phyloP scores from a whole-genome alignment of 116 monocot genomes.

The Phalaenopsis hybrid region DNA sequence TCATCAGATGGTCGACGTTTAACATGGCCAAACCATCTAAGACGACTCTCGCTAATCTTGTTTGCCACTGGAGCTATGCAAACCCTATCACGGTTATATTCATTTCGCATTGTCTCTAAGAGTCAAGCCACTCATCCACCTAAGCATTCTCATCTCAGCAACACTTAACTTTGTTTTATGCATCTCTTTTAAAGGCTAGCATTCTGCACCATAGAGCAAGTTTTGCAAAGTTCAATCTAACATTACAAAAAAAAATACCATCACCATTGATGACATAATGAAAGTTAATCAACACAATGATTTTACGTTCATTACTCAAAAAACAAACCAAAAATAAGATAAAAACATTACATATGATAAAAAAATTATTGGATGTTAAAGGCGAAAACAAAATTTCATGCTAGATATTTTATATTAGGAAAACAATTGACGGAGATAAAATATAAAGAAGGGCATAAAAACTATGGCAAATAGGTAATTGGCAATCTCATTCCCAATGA shows the following conservation, averaged over 20 bases:
- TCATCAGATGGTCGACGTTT: no score
- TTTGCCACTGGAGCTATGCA: no score
- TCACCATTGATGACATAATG: not conserved
- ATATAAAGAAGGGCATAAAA: not conserved
- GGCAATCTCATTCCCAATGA: not conserved
- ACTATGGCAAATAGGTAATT: not conserved
- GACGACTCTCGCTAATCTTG: no score
- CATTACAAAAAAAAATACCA: not conserved
- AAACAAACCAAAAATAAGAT: not conserved
- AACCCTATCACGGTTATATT: no score
- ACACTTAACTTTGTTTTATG: no score
- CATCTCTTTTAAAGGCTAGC: no score
- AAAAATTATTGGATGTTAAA: not conserved
- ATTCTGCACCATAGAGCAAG: no score
- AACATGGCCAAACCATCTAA: no score
- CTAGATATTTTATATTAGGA: not conserved
- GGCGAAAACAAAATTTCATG: not conserved
- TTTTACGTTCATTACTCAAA: not conserved
- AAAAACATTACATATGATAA: not conserved
- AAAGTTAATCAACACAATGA: not conserved
- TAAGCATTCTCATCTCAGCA: no score
- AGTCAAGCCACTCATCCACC: no score
- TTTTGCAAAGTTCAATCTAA: not conserved
- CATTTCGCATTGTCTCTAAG: no score
- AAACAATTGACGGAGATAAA: not conserved